A percentile compares a stretch with the other conserved stretches of the same genome.
Evolutionary conservation across 352 stramenopile species (phyloP).

Genomic region (Lagenidium giganteum): DNA sequence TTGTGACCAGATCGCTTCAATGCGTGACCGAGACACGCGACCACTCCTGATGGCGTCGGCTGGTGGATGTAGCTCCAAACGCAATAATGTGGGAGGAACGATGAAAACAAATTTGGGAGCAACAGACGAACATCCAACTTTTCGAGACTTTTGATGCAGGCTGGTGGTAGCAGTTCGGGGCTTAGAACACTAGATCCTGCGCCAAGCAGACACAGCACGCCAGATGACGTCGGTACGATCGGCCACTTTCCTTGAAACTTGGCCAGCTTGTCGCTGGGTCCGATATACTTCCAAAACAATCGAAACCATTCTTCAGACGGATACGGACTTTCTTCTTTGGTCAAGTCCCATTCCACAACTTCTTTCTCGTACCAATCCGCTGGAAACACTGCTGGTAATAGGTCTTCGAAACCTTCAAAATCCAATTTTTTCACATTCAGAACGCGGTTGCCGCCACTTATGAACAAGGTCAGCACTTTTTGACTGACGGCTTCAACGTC

Average conservation of each 20-base stretch:
- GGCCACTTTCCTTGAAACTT: slow-evolving; percentile 60
- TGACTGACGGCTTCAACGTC: slow-evolving; percentile 28
- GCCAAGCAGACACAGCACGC: slow-evolving; percentile 32
- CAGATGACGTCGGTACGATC: slow-evolving; percentile 51
- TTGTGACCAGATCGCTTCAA: background rate
- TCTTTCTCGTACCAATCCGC: slow-evolving; percentile 34
- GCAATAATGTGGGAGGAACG: slow-evolving; percentile 38
- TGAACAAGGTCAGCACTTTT: slow-evolving; percentile 24
- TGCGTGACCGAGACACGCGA: slow-evolving; percentile 19
- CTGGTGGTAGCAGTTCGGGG: slow-evolving; percentile 39
- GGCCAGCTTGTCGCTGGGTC: slow-evolving; percentile 28
- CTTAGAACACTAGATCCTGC: slow-evolving; percentile 38
- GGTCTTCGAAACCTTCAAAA: slow-evolving; percentile 45
- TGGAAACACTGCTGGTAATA: slow-evolving; percentile 47
- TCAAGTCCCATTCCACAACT: slow-evolving; percentile 23
- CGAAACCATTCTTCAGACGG: slow-evolving; percentile 58
- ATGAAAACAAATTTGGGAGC: slow-evolving; percentile 44
- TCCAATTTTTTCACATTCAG: slow-evolving; percentile 52
- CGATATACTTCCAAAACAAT: slow-evolving; percentile 56
- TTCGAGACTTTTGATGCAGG: slow-evolving; percentile 3
- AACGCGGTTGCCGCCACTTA: slow-evolving; percentile 17
- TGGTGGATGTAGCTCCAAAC: slow-evolving; percentile 78
- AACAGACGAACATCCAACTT: slow-evolving; percentile 48
- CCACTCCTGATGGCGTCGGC: slow-evolving; percentile 46
- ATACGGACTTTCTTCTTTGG: slow-evolving; percentile 13